Percentiles rank a stretch among this genome's conserved stretches.
These are phyloP conservation scores for Pleurotus salmoneostramineus DNA, from an alignment of 768 basidiomycete species.

Conservation along the genomic window DNA sequence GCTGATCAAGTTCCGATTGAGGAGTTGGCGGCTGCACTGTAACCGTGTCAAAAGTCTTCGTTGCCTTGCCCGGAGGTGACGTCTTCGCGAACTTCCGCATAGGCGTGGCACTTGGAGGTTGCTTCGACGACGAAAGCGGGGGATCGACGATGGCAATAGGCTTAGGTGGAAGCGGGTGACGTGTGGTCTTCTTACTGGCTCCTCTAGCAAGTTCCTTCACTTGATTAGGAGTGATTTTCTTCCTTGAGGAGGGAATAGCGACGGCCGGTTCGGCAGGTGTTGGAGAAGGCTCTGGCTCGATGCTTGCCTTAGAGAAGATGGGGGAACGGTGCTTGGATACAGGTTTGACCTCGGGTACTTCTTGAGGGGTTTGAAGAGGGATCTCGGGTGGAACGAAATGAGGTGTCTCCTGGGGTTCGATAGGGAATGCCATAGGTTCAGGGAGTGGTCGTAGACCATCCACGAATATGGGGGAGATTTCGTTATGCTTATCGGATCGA, in stretches of 20 bases:
- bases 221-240: slow-evolving; percentile 11
- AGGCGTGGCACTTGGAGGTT: slow-evolving; percentile 17
- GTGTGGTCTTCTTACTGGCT: slow-evolving; percentile 14
- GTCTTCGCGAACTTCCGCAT: slow-evolving; percentile 15
- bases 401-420: slow-evolving; percentile 16
- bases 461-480: slow-evolving; percentile 61
- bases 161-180: slow-evolving; percentile 46
- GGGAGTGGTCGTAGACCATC: slow-evolving; percentile 61
- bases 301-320: slow-evolving; percentile 1
- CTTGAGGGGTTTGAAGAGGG: slow-evolving; percentile 4
- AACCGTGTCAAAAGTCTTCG: background rate
- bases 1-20: background rate
- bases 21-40: slow-evolving; percentile 1
- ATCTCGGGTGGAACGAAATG: slow-evolving; percentile 4
- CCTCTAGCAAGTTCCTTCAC: slow-evolving; percentile 8
- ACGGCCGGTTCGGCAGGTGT: background rate
- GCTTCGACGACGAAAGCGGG: slow-evolving; percentile 12
- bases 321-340: background rate
- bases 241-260: background rate
- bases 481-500: slow-evolving; percentile 22
- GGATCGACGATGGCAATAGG: slow-evolving; percentile 23
- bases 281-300: background rate
- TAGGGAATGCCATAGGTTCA: slow-evolving; percentile 26
- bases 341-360: background rate
- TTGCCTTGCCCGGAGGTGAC: background rate